These are phyloP conservation scores for Capronia epimyces DNA, from an alignment of 2,329 filamentous ascomycete genomes.

Conservation along the genomic window DNA sequence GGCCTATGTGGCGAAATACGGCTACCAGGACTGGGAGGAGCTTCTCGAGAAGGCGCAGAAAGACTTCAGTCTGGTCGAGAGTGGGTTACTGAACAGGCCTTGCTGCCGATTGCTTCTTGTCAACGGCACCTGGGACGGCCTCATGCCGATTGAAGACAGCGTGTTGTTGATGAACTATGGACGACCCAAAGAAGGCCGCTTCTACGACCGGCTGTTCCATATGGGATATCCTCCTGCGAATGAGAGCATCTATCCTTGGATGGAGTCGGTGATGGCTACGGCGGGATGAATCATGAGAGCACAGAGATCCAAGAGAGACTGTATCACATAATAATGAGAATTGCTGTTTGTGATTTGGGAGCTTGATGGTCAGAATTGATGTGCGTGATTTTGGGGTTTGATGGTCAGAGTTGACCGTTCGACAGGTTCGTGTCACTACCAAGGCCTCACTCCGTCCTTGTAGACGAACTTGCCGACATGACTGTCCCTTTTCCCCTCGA, in stretches of 20 bases:
- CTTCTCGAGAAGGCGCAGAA: slow-evolving; percentile 52
- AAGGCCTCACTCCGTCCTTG: slow-evolving; percentile 17
- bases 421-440: no score
- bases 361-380: no score
- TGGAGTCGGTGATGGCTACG: slow-evolving; percentile 26
- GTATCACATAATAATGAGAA: no score
- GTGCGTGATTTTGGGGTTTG: no score
- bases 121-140: slow-evolving; percentile 58
- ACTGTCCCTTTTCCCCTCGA: slow-evolving; percentile 40
- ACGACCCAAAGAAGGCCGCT: slow-evolving; percentile 59
- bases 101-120: slow-evolving; percentile 56
- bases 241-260: slow-evolving; percentile 27
- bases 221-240: slow-evolving; percentile 58
- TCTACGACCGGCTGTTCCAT: slow-evolving; percentile 57
- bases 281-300: slow-evolving; percentile 3
- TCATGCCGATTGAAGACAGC: slow-evolving; percentile 65
- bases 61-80: slow-evolving; percentile 59
- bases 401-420: no score
- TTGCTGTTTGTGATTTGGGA: no score
- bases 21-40: slow-evolving; percentile 53
- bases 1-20: slow-evolving; percentile 58
- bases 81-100: slow-evolving; percentile 52
- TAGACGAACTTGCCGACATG: slow-evolving; percentile 34
- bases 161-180: slow-evolving; percentile 61
- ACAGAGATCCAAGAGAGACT: no score